Base-by-base conservation (phyloP, 805 yeast genomes). In the Ogataea corticis region DNA sequence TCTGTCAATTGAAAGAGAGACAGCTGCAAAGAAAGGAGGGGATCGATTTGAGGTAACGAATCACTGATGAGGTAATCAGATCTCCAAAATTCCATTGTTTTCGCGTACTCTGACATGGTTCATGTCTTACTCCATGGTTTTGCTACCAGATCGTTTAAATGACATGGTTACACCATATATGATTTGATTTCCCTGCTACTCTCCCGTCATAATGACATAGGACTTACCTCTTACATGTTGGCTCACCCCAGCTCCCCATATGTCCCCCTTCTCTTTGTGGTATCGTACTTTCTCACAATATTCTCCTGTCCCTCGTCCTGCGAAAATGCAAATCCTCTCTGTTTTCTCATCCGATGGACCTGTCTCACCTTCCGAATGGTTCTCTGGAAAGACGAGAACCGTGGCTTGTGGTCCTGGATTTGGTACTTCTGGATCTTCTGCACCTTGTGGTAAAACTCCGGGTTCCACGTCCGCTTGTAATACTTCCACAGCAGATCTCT, bases 281-380 rank as follows among this genome's bases (percentile, higher is more conserved):
- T 92, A 66, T 94, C 99, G 59, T 94, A 94, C 72, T 95, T 88
- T 58, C 98, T 79, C 39, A 94, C 85, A 49, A 94, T 79, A 61
- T 83, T 83, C 54, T 90, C 97, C 68, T 91, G 97, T 30, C 96
- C 96, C 63, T 87, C 96, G 38, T 87, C 90, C 66, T 94, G 98
- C 6, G 97, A 90, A 59, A 94, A 94, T 1, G 99, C 99, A 73
- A 88, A 94, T 5, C 99, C 99, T 68, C 98, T 83, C 69, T 94
- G 99, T 61, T 94, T 94, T 64, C 95, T 87, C 87, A 94, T 92
- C 66, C 99, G 79, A 66, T 92, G 96, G 31, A 94, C 98, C 67
- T 95, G 99, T 67, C 99, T 84, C 18, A 94, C 98, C 62, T 90
- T 94, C 61, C 98, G 78, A 45, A 94, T 94, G 5, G 98, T 97